phyloP scores from a whole-genome alignment of 768 basidiomycete species.

The Naganishia vaughanmartiniae region DNA sequence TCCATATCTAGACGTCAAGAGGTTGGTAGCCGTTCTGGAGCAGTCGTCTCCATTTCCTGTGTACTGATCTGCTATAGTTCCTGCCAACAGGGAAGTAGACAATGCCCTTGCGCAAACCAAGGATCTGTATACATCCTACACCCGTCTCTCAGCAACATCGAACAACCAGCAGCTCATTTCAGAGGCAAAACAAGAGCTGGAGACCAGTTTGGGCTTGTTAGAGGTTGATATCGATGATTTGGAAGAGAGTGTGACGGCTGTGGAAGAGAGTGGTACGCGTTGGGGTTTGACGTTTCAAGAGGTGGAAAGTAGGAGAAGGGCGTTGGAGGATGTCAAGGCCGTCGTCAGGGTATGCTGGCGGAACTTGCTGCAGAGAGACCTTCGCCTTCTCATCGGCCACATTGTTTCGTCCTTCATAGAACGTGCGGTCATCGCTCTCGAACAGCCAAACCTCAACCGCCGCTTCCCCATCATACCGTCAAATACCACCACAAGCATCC shows the following conservation, averaged over 20 bases:
- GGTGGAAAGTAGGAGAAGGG: conserved; percentile 69
- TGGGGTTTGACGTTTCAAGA: conserved; percentile 79
- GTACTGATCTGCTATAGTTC: neutral
- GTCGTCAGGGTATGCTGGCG: conserved; percentile 71
- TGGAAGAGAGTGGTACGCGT: conserved; percentile 79
- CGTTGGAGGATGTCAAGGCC: conserved; percentile 69
- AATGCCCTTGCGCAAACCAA: conserved; percentile 67
- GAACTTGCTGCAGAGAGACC: neutral
- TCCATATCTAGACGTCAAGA: conserved; percentile 74
- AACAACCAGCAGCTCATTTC: conserved; percentile 10
- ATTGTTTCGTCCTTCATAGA: neutral
- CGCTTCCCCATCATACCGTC: neutral
- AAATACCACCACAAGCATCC: neutral
- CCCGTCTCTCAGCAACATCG: conserved; percentile 68
- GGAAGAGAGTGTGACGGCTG: conserved; percentile 89
- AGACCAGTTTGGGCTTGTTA: conserved; percentile 69
- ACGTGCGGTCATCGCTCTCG: neutral
- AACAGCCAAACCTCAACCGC: neutral
- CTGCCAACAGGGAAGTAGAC: conserved; percentile 69
- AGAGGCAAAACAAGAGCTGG: conserved; percentile 59
- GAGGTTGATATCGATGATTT: conserved; percentile 87
- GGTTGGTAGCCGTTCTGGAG: conserved; percentile 19
- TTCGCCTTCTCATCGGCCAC: neutral
- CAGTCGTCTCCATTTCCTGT: neutral
- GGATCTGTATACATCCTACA: conserved; percentile 70